Evolutionary conservation across 2,329 filamentous ascomycete species (phyloP).

Genomic region (Colletotrichum eleusines): DNA sequence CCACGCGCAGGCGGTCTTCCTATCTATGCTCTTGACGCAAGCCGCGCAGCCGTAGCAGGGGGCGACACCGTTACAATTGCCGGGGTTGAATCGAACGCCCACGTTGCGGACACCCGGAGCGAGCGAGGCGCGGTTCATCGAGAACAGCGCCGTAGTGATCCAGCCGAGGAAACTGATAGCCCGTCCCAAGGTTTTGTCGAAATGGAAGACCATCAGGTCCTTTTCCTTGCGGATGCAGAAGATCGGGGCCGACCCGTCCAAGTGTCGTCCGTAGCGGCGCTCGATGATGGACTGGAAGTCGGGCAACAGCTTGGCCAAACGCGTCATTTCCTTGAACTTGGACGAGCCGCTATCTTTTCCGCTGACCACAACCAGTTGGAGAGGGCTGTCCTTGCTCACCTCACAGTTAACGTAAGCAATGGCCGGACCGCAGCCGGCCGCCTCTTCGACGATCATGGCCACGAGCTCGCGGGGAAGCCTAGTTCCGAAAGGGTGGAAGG

Average conservation of each 20-base stretch:
- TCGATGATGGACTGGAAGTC: not conserved
- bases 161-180: not conserved
- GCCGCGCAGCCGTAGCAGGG: not conserved
- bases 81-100: not conserved
- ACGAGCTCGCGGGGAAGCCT: not conserved
- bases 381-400: accelerated
- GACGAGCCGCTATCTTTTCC: not conserved
- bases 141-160: accelerated
- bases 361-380: not conserved
- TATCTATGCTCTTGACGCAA: accelerated
- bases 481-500: not conserved
- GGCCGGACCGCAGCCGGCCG: not conserved
- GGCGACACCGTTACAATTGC: no score
- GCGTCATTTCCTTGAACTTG: not conserved
- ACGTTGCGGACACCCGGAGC: not conserved
- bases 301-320: not conserved
- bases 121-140: not conserved
- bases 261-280: not conserved
- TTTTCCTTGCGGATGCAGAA: not conserved
- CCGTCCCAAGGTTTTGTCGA: not conserved
- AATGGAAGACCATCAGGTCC: not conserved
- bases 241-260: not conserved
- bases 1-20: not conserved
- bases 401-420: not conserved
- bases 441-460: not conserved